Percentiles rank a stretch among this genome's conserved stretches.
phyloP scores from a whole-genome alignment of 2,329 filamentous ascomycete species.

The Remersonia thermophila region DNA sequence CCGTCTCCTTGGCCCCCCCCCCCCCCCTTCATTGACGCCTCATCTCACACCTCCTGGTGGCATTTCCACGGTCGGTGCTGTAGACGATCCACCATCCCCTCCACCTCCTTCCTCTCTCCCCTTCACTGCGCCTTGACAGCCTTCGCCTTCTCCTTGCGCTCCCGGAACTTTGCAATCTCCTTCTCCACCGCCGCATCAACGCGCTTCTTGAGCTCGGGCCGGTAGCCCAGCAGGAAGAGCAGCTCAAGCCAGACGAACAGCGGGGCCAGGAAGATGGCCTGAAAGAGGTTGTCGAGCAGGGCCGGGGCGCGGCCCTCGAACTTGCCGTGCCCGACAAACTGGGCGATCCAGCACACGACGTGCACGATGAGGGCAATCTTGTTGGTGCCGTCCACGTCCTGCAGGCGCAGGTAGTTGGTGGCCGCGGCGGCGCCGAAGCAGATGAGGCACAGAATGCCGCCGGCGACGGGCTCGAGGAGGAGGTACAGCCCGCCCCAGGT shows the following conservation, averaged over 20 bases:
- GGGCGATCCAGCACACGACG: constrained; percentile 67
- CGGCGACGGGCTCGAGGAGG: constrained; percentile 87
- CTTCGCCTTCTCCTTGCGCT: constrained; percentile 34
- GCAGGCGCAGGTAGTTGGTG: constrained; percentile 59
- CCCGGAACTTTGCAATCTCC: constrained; percentile 65
- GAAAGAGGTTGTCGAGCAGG: constrained; percentile 78
- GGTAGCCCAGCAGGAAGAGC: constrained; percentile 81
- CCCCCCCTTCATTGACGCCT: no score
- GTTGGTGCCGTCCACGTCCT: constrained; percentile 37
- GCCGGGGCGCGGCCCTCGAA: constrained; percentile 85
- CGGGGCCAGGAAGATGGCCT: constrained; percentile 84
- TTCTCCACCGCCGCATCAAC: constrained; percentile 63
- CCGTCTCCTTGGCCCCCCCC: no score
- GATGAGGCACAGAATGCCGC: constrained; percentile 61
- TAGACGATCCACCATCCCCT: no score
- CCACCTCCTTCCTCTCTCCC: neutral
- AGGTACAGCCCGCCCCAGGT: constrained; percentile 67
- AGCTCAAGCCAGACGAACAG: constrained; percentile 97
- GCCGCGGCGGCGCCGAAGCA: constrained; percentile 64
- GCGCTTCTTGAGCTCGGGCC: constrained; percentile 71
- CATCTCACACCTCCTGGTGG: no score
- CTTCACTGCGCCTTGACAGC: constrained; percentile 36
- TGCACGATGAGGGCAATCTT: constrained; percentile 54
- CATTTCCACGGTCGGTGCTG: no score
- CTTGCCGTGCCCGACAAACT: constrained; percentile 82